Evolutionary conservation across 352 stramenopile species (phyloP), one percentile per base, ranked within the genome.

Genomic region (Pilasporangium apinafurcum): DNA sequence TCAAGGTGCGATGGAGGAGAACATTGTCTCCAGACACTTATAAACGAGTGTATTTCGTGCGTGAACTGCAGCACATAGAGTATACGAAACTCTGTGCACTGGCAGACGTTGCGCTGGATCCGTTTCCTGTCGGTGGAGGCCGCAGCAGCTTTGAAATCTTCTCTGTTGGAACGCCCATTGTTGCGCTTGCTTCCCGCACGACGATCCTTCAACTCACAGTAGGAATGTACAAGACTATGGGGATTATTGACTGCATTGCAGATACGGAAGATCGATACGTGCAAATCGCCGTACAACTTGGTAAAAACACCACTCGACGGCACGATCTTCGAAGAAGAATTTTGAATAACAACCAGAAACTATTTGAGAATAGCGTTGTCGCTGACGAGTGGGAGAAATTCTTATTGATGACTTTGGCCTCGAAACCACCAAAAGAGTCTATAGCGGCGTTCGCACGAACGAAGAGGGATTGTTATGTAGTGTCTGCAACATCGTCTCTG

Each of bases 221-320:
- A 6, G 70, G 48, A 13, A 88, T 88, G 76, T 88, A 88, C 52
- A 53, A 42, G 0, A 25, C 52, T 14, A 86, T 88, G 73, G 62
- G 47, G 12, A 58, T 74, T 9, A 14, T 41, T 1, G 50, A 56
- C 17, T 51, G 65, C 35, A 44, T 80, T 30, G 52, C 48, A 4
- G 48, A 57, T 18, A 37, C 38, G 0, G 53, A 71, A 18, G 45
- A 52, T 4, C 47, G 51, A 10, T 63, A 64, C 25, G 56, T 69
- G 2, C 27, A 31, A 1, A 38, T 41, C 13, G 64, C 58, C 1
- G 46, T 76, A 5, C 3, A 14, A 0, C 14, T 87, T n/a, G 68
- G 61, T 18, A 45, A 8, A 1, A 62, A 84, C 22, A 14, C 42
- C 8, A 25, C n/a, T 0, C 37, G 55, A 13, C 47, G 51, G n/a